Evolutionary conservation across 345 rosid genomes (phyloP), one percentile per base, ranked within the genome.

Genomic region (Eucalyptus paniculata): DNA sequence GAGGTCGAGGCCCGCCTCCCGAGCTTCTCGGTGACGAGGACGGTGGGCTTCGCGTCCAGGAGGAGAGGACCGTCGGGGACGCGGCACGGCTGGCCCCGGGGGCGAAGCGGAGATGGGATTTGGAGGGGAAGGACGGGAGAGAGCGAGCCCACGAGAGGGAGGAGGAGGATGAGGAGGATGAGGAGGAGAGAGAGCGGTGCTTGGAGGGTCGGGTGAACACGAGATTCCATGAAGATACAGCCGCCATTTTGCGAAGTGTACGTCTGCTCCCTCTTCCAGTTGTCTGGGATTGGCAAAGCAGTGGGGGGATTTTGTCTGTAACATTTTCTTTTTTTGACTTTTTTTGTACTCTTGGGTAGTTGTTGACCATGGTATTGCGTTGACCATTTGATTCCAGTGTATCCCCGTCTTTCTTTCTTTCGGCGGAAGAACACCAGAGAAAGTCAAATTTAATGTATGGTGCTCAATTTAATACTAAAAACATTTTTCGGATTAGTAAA

Each of bases 1-100:
- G 7, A 91, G 89, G 14, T 92, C n/a, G 16, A 93, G 89, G 15
- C 94, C 94, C 6, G 92, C 92, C 49, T 92, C 92, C 92, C 94
- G 44, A 93, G 94, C 88, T 92, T 91, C 86, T 93, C 94, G 54
- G 94, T 60, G 19, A 92, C 58, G 80, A 87, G 89, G 81, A 53
- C 30, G 90, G 88, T 51, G 83, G 89, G 56, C 14, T 53, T 88
- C 15, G 26, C 14, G 45, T 11, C 45, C 82, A 72, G 45, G 82
- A 72, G 82, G 82, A 72, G 14, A 37, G 45, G 45, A 72, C 82
- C 45, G 82, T 3, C 26, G 12, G 82, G 12, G 45, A 72, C 28
- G 82, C 24, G 26, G 82, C 14, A 12, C 45, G 26, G 26, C 45
- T 12, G 26, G 15, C 44, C 14, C 15, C 13, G 45, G 2, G 45